phyloP scores from a whole-genome alignment of 108 stramenopile genomes.

The Cylindrotheca fusiformis region DNA sequence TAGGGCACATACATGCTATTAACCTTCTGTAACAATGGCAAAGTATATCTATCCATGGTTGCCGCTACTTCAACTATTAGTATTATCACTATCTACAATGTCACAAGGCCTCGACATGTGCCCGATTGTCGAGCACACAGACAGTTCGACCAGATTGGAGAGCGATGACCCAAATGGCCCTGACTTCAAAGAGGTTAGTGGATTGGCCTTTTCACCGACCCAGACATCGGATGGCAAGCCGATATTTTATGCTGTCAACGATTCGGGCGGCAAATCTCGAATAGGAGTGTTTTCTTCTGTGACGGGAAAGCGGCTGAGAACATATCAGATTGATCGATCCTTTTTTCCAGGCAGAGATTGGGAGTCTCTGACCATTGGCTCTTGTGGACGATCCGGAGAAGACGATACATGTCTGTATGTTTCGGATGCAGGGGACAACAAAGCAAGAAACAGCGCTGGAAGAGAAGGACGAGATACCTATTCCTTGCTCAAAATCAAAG shows the following conservation, averaged over 20 bases:
- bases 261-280: neutral
- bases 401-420: constrained; percentile 3
- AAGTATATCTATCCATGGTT: no score
- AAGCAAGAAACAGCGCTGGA: neutral
- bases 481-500: constrained; percentile 3
- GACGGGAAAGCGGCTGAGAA: neutral
- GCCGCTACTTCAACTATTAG: no score
- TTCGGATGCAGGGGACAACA: constrained; percentile 9
- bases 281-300: neutral
- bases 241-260: neutral
- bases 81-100: no score
- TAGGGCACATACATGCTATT: no score
- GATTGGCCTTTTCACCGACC: neutral
- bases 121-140: neutral
- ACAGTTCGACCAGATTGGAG: neutral
- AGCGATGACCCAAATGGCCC: neutral
- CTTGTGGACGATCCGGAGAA: neutral
- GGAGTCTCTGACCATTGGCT: constrained; percentile 4
- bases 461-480: neutral
- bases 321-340: neutral
- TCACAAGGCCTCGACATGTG: no score
- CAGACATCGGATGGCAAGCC: neutral
- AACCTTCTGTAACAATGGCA: no score
- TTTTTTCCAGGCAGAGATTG: constrained; percentile 1
- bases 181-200: neutral